Evolutionary conservation across 2,329 filamentous ascomycete genomes (phyloP).

Genomic region (Neopestalotiopsis rosae): DNA sequence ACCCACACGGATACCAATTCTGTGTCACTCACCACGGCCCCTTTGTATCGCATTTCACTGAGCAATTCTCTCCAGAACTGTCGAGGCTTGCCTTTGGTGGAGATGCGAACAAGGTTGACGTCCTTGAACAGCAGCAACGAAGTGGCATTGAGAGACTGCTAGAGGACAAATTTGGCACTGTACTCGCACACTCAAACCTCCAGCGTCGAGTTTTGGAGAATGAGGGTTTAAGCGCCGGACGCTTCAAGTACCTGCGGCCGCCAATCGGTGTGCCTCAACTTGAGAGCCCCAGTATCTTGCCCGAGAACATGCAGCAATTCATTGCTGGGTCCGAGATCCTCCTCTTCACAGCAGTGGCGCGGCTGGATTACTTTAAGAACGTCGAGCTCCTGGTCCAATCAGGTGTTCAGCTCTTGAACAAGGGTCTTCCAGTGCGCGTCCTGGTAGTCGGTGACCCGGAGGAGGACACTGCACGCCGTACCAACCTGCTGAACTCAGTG

Average conservation of each 20-base stretch:
- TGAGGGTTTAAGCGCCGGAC: neutral
- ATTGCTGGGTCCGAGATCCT: conserved; percentile 6
- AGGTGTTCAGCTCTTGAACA: conserved; percentile 10
- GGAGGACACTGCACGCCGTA: neutral
- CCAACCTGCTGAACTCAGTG: neutral
- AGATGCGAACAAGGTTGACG: conserved; percentile 11
- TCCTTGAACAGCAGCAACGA: conserved; percentile 17
- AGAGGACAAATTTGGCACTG: conserved; percentile 12
- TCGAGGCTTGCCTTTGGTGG: conserved; percentile 16
- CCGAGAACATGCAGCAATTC: conserved; percentile 8
- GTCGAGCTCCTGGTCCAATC: conserved; percentile 16
- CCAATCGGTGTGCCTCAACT: conserved; percentile 14
- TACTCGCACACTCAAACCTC: conserved; percentile 16
- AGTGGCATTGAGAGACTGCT: conserved; percentile 11
- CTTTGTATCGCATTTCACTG: conserved; percentile 17
- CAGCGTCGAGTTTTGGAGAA: conserved; percentile 15
- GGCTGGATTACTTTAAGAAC: conserved; percentile 19
- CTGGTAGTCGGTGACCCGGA: conserved; percentile 15
- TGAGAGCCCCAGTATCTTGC: neutral
- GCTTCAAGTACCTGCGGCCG: conserved; percentile 14
- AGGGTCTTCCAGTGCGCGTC: conserved; percentile 12
- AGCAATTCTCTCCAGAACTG: conserved; percentile 10
- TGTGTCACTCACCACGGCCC: conserved; percentile 19
- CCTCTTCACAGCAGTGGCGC: conserved; percentile 17
- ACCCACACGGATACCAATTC: conserved; percentile 13